Percentiles rank a stretch among this genome's conserved stretches.
Conservation (phyloP, 192 early-diverging fungal species). For the Backusella parvicylindrica region DNA sequence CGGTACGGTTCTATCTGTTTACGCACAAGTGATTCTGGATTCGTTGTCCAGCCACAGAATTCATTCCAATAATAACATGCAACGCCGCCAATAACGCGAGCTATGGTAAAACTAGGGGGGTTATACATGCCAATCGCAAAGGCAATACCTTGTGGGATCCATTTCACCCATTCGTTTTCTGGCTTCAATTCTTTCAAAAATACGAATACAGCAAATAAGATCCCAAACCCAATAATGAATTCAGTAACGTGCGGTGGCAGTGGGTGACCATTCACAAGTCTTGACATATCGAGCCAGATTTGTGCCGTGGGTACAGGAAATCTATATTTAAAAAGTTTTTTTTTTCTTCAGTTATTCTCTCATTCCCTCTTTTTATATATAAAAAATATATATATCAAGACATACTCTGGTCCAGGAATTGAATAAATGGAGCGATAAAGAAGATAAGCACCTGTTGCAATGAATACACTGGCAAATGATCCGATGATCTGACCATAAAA, state of each 20-base stretch:
- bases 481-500: constrained; percentile 84
- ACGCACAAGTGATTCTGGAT: not conserved
- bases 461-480: constrained; percentile 66
- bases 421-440: constrained; percentile 67
- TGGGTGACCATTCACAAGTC: constrained; percentile 71
- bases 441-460: constrained; percentile 65
- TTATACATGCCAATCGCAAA: constrained; percentile 84
- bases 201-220: constrained; percentile 44
- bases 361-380: not conserved
- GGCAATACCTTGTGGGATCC: constrained; percentile 68
- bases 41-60: constrained; percentile 23
- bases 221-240: constrained; percentile 54
- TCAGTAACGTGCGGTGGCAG: constrained; percentile 61
- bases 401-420: constrained; percentile 57
- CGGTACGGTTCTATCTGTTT: constrained; percentile 18
- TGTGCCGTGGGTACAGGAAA: constrained; percentile 73
- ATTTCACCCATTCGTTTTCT: constrained; percentile 39
- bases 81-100: constrained; percentile 61
- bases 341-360: not conserved
- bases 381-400: not conserved
- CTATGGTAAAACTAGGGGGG: constrained; percentile 70
- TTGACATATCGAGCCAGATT: constrained; percentile 77
- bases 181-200: constrained; percentile 16
- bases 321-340: not conserved
- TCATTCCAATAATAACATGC: constrained; percentile 46